Conservation (phyloP, 257 asterid species). For the Parsonsia alboflavescens region DNA sequence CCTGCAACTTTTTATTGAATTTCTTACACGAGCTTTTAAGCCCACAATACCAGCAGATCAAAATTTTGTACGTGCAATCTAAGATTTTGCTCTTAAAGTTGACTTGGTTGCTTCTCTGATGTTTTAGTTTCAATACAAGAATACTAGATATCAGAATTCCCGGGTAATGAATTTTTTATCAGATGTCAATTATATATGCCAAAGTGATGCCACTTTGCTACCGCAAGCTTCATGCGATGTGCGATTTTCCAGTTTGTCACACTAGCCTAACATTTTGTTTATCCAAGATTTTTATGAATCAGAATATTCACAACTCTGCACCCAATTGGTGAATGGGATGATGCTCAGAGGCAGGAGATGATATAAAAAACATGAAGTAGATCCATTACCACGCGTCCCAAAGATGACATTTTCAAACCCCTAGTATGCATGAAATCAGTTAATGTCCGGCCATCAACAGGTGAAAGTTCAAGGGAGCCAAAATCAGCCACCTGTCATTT, state of each 20-base stretch:
- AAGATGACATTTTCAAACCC: slow-evolving; percentile 71
- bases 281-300: neutral
- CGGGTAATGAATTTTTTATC: neutral
- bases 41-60: neutral
- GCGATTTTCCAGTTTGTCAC: neutral
- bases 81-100: neutral
- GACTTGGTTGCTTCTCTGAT: neutral
- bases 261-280: neutral
- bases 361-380: neutral
- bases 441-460: slow-evolving; percentile 79
- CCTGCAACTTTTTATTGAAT: neutral
- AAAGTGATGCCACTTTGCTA: neutral
- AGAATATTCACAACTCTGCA: neutral
- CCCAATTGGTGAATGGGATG: neutral
- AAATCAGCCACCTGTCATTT: slow-evolving; percentile 71
- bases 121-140: neutral
- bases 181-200: neutral
- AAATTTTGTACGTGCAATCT: neutral
- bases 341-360: neutral
- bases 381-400: slow-evolving; percentile 71
- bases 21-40: neutral
- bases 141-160: neutral
- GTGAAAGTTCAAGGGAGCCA: slow-evolving; percentile 81
- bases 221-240: neutral
- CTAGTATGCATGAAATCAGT: slow-evolving; percentile 87